Evolutionary conservation across 768 basidiomycete genomes (phyloP).

Genomic region (Mycena alexandri): DNA sequence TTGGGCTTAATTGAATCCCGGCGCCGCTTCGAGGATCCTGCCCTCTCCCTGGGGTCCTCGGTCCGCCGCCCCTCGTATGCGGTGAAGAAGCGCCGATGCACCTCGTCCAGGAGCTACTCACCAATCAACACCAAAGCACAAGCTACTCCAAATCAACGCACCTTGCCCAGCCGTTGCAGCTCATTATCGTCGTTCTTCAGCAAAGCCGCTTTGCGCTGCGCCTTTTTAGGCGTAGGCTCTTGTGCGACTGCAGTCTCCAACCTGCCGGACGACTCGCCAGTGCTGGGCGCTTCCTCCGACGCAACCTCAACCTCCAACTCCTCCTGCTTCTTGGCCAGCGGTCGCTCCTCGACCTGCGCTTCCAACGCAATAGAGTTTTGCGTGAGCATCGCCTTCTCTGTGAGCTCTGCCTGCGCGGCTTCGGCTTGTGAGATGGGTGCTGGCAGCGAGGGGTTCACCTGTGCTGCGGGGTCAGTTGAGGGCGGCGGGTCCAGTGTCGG

Average conservation of each 20-base stretch:
- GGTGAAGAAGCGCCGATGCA: constrained; percentile 83
- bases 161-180: constrained; percentile 81
- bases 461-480: constrained; percentile 45
- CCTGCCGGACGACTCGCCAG: constrained; percentile 30
- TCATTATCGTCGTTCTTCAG: constrained; percentile 91
- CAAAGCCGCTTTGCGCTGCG: constrained; percentile 72
- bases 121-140: constrained; percentile 6
- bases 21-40: constrained; percentile 42
- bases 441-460: constrained; percentile 18
- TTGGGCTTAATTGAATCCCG: constrained; percentile 45
- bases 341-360: constrained; percentile 87
- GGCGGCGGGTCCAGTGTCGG: constrained; percentile 27
- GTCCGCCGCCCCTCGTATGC: constrained; percentile 66
- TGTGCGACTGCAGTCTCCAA: constrained; percentile 36
- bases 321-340: constrained; percentile 90
- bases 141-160: constrained; percentile 48
- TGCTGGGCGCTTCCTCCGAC: constrained; percentile 9
- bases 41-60: constrained; percentile 45
- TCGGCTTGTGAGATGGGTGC: constrained; percentile 39
- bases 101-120: constrained; percentile 79
- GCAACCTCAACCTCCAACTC: constrained; percentile 74
- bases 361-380: constrained; percentile 84
- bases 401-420: constrained; percentile 58
- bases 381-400: constrained; percentile 69
- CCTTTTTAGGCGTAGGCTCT: constrained; percentile 55